Evolutionary conservation across 140 eudicot species (phyloP).

Genomic region (Senecio squalidus): DNA sequence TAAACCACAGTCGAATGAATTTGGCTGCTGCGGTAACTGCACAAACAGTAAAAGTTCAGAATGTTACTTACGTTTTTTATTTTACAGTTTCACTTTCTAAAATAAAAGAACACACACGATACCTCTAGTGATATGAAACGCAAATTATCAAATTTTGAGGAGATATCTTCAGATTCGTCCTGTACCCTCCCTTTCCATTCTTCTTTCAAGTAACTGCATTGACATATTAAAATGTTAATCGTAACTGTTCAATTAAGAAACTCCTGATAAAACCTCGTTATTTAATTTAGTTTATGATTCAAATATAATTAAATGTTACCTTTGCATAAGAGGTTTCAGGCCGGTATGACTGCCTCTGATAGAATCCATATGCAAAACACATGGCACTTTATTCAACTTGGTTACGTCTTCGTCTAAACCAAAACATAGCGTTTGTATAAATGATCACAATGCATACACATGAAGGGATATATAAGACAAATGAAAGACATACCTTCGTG

Average conservation of each 20-base stretch:
- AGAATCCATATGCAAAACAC: conserved; percentile 97
- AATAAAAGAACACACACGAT: conserved; percentile 7
- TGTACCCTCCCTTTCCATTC: conserved; percentile 90
- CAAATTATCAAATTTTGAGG: conserved; percentile 53
- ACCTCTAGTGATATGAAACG: conserved; percentile 90
- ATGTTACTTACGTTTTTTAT: not conserved
- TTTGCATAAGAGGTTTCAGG: conserved; percentile 69
- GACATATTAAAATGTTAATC: conserved; percentile 16
- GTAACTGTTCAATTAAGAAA: not conserved
- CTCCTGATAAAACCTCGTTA: not conserved
- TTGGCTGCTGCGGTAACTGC: conserved; percentile 97
- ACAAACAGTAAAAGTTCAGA: conserved; percentile 9
- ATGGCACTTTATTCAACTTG: conserved; percentile 54
- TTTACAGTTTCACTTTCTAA: too few relatives aligned
- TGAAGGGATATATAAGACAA: not conserved
- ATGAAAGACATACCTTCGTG: conserved; percentile 43
- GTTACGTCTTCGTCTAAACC: conserved; percentile 42
- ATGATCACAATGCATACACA: not conserved
- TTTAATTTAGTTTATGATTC: not conserved
- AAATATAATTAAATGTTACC: conserved; percentile 32
- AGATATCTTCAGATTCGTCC: conserved; percentile 53
- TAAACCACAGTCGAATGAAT: conserved; percentile 81
- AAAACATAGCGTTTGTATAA: conserved; percentile 1
- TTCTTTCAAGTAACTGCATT: conserved; percentile 75
- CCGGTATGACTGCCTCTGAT: conserved; percentile 77